phyloP scores from a whole-genome alignment of 257 asterid genomes.

The Echium plantagineum region DNA sequence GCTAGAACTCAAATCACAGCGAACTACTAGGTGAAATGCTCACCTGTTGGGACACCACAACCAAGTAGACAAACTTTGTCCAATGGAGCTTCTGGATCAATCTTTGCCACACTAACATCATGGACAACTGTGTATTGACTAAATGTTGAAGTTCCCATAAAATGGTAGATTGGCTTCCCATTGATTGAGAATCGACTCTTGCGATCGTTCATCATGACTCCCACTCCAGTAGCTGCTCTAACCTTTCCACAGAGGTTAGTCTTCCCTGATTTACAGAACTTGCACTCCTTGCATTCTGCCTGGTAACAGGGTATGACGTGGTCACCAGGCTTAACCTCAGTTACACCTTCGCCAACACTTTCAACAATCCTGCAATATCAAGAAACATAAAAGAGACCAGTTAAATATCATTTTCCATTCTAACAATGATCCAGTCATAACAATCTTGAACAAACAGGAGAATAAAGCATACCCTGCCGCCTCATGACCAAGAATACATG shows the following conservation, averaged over 20 bases:
- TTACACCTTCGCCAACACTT: constrained; percentile 95
- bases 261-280: constrained; percentile 63
- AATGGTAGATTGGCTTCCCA: constrained; percentile 80
- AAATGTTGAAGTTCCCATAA: constrained; percentile 98
- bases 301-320: constrained; percentile 98
- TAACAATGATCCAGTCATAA: not conserved
- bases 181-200: constrained; percentile 81
- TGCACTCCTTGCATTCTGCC: constrained; percentile 96
- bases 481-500: constrained; percentile 97
- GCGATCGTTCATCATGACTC: constrained; percentile 88
- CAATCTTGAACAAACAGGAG: not conserved
- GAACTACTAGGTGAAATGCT: constrained; percentile 4
- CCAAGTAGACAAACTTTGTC: constrained; percentile 94
- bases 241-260: constrained; percentile 84
- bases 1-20: not conserved
- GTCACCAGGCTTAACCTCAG: constrained; percentile 85
- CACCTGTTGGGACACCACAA: constrained; percentile 97
- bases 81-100: constrained; percentile 74
- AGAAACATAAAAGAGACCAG: not conserved
- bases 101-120: constrained; percentile 91
- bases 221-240: constrained; percentile 92
- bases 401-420: not conserved
- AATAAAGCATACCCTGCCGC: constrained; percentile 75
- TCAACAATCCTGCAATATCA: constrained; percentile 51
- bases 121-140: constrained; percentile 96